A percentile compares a stretch with the other conserved stretches of the same genome.
Evolutionary conservation across 306 rosid species (phyloP).

Genomic region (Hippophae tibetana): DNA sequence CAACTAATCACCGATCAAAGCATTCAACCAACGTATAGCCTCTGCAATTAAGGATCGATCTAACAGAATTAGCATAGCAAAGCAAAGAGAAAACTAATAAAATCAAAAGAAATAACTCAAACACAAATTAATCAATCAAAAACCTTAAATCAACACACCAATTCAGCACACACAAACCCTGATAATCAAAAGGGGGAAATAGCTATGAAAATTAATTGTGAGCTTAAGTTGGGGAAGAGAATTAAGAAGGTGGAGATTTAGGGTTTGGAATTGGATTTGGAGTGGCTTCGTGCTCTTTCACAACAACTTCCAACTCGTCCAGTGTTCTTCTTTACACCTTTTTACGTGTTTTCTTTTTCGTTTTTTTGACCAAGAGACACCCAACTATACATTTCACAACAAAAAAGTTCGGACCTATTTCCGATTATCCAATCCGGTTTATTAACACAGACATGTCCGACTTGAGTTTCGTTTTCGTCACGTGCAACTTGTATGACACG

Average conservation of each 20-base stretch:
- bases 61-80: constrained; percentile 19
- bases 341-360: constrained; percentile 25
- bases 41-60: constrained; percentile 28
- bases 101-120: too few species aligned
- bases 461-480: too few species aligned
- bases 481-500: too few species aligned
- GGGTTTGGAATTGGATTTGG: constrained; percentile 23
- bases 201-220: not conserved
- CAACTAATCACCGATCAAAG: constrained; percentile 11
- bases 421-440: constrained; percentile 52
- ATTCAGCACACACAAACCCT: not conserved
- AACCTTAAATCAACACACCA: constrained; percentile 1
- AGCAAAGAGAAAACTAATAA: constrained; percentile 6
- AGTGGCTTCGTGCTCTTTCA: constrained; percentile 7
- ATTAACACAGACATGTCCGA: too few species aligned
- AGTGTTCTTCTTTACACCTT: constrained; percentile 24
- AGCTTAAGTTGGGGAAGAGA: not conserved
- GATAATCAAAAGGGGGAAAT: not conserved
- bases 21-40: constrained; percentile 28
- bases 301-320: constrained; percentile 28
- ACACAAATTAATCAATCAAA: not conserved
- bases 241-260: constrained; percentile 12
- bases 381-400: constrained; percentile 25
- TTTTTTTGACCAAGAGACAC: constrained; percentile 42
- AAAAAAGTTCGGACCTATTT: constrained; percentile 52